Conservation (phyloP, 1,139 yeast genomes). For the Diutina ranongensis region DNA sequence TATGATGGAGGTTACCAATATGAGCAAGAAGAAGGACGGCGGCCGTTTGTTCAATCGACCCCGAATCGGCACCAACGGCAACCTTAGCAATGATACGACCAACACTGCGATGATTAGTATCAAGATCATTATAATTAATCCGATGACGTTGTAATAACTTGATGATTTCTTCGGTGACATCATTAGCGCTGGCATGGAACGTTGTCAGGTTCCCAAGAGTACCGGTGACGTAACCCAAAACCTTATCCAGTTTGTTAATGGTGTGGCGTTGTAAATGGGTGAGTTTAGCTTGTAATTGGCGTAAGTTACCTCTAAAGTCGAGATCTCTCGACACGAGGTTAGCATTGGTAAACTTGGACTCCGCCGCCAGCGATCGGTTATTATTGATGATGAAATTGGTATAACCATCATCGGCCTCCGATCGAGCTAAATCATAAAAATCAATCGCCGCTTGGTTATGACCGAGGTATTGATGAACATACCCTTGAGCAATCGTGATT, state of each 20-base stretch:
- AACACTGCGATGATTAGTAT: constrained; percentile 10
- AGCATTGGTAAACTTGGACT: constrained; percentile 7
- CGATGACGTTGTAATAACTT: neutral
- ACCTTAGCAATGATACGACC: constrained; percentile 10
- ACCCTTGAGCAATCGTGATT: constrained; percentile 60
- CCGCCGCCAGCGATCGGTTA: constrained; percentile 18
- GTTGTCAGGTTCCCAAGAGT: constrained; percentile 16
- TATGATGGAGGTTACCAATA: constrained; percentile 24
- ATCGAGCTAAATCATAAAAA: constrained; percentile 17
- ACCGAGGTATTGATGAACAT: constrained; percentile 41
- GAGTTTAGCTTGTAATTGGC: constrained; percentile 28
- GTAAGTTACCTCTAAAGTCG: neutral
- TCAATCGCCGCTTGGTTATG: constrained; percentile 28
- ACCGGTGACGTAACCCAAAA: constrained; percentile 28
- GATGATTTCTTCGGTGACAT: neutral
- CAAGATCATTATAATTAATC: constrained; percentile 17
- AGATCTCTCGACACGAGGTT: constrained; percentile 2
- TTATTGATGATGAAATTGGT: constrained; percentile 23
- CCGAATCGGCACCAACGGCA: neutral
- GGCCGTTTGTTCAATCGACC: constrained; percentile 10
- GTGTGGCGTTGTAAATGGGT: constrained; percentile 31
- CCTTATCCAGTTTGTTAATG: constrained; percentile 32
- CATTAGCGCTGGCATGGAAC: neutral
- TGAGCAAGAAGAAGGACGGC: constrained; percentile 31
- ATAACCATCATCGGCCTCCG: constrained; percentile 17